These are phyloP conservation scores for Tuber calosporum DNA, from an alignment of 495 filamentous ascomycete genomes.

Conservation along the genomic window DNA sequence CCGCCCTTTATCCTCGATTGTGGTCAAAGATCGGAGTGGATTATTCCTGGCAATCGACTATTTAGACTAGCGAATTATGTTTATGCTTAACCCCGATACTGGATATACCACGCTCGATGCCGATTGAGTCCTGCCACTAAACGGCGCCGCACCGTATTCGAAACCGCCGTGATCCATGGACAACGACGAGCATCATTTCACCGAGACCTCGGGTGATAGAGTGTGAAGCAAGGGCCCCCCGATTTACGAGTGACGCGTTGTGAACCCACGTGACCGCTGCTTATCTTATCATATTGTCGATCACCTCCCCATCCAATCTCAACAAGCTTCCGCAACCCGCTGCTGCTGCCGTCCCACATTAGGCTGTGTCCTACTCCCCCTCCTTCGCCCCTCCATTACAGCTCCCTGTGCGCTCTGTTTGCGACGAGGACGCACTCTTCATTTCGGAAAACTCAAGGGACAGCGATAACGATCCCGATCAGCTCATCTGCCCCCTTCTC, in stretches of 20 bases:
- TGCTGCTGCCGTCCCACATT: not conserved
- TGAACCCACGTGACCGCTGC: not conserved
- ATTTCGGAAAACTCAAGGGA: not conserved
- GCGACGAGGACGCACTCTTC: not conserved
- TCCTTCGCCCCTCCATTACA: not conserved
- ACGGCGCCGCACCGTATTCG: not conserved
- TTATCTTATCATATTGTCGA: not conserved
- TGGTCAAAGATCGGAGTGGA: not conserved
- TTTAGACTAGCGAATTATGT: not conserved
- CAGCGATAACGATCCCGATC: slow-evolving; percentile 4
- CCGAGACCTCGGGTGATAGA: not conserved
- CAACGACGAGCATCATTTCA: not conserved
- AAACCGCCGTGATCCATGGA: not conserved
- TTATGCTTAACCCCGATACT: not conserved
- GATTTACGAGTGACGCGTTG: not conserved
- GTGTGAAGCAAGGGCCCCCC: not conserved
- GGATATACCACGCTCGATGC: not conserved
- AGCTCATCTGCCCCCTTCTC: not conserved
- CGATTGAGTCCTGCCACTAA: not conserved
- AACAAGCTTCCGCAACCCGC: not conserved
- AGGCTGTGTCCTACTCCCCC: not conserved
- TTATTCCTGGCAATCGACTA: not conserved
- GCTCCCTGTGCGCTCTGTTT: not conserved
- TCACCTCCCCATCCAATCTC: not conserved
- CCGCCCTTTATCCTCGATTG: not conserved